A percentile compares a stretch with the other conserved stretches of the same genome.
Evolutionary conservation across 306 rosid genomes (phyloP).

Genomic region (Vicia sativa): DNA sequence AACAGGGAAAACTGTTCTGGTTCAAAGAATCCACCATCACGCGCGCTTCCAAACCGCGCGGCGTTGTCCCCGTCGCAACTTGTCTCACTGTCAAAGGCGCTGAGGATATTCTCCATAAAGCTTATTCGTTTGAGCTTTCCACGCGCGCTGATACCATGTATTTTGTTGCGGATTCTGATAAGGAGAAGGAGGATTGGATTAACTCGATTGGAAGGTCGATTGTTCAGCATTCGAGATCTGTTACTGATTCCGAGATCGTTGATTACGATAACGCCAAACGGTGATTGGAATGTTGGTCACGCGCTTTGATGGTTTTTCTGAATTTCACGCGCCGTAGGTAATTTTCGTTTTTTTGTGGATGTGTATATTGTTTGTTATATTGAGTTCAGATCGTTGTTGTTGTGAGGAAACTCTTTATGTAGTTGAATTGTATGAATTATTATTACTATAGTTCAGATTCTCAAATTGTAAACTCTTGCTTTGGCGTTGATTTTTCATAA

Average conservation of each 20-base stretch:
- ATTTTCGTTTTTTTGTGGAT: background rate
- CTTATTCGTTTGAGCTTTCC: slow-evolving; percentile 56
- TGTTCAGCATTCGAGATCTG: slow-evolving; percentile 71
- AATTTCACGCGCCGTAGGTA: slow-evolving; percentile 30
- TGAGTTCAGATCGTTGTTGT: slow-evolving; percentile 17
- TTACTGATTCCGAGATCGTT: slow-evolving; percentile 66
- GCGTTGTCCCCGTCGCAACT: slow-evolving; percentile 49
- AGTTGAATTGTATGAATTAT: slow-evolving; percentile 8
- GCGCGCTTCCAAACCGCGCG: slow-evolving; percentile 43
- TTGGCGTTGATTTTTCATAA: background rate
- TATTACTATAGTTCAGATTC: slow-evolving; percentile 16
- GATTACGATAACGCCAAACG: slow-evolving; percentile 60
- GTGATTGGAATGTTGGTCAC: slow-evolving; percentile 20
- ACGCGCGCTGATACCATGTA: slow-evolving; percentile 60
- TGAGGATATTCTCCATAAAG: slow-evolving; percentile 56
- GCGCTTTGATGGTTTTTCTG: background rate
- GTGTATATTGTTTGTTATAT: slow-evolving; percentile 32
- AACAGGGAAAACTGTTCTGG: slow-evolving; percentile 51
- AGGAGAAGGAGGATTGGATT: slow-evolving; percentile 74
- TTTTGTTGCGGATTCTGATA: slow-evolving; percentile 66
- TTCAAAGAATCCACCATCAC: slow-evolving; percentile 47
- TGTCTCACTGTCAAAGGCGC: slow-evolving; percentile 66
- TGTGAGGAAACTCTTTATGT: slow-evolving; percentile 38
- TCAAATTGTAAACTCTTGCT: slow-evolving; percentile 5
- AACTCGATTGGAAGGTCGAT: slow-evolving; percentile 69